Conservation (phyloP, 257 asterid species). For the Solanum bukasovii region DNA sequence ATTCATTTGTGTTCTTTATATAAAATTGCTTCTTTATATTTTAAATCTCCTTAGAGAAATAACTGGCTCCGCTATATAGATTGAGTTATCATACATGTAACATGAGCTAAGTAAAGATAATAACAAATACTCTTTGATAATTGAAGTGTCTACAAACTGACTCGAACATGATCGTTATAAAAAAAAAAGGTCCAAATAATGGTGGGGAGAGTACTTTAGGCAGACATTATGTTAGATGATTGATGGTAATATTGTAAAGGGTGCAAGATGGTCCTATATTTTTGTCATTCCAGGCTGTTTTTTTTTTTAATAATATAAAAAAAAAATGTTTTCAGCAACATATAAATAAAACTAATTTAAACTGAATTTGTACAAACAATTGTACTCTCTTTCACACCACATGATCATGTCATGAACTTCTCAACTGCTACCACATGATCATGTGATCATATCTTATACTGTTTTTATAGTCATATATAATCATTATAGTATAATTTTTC, state of each 20-base stretch:
- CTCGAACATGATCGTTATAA: background rate
- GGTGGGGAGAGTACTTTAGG: background rate
- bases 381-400: background rate
- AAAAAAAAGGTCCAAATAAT: background rate
- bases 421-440: background rate
- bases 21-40: background rate
- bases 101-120: background rate
- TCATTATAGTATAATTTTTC: background rate
- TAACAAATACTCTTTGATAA: background rate
- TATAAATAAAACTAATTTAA: background rate
- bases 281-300: background rate
- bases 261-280: background rate
- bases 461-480: background rate
- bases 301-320: background rate
- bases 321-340: background rate
- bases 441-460: background rate
- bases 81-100: background rate
- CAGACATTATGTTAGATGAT: background rate
- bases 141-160: background rate
- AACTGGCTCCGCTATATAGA: background rate
- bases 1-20: background rate
- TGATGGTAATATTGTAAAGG: background rate
- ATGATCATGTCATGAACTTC: background rate
- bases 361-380: background rate
- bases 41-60: background rate